A percentile compares a stretch with the other conserved stretches of the same genome.
Evolutionary conservation across 352 stramenopile species (phyloP).

Genomic region (Globisporangium okanoganense): DNA sequence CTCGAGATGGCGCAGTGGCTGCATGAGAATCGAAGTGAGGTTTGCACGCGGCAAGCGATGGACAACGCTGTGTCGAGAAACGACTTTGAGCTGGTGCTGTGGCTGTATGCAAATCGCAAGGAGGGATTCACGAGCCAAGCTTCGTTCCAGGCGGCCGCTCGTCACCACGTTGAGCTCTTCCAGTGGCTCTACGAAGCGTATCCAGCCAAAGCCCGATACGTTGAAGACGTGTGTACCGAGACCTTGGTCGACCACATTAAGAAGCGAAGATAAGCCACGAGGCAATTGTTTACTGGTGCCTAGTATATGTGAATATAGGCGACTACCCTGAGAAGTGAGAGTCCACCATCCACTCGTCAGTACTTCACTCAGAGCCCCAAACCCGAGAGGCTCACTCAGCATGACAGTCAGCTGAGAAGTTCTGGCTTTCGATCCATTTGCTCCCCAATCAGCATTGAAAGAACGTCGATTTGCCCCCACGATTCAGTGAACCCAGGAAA

Average conservation of each 20-base stretch:
- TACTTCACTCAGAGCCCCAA: too few relatives aligned
- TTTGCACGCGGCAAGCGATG: neutral
- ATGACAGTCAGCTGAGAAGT: too few relatives aligned
- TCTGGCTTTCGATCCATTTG: too few relatives aligned
- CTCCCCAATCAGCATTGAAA: too few relatives aligned
- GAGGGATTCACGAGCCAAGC: neutral
- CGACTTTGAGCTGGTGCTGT: neutral
- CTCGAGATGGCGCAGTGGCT: neutral
- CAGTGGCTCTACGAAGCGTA: neutral
- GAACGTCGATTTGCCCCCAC: too few relatives aligned
- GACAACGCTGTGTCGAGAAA: neutral
- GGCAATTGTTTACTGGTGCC: too few relatives aligned
- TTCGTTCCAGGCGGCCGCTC: neutral
- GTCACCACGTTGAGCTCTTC: neutral
- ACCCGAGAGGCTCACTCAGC: too few relatives aligned
- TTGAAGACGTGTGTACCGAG: neutral
- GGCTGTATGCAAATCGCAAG: neutral
- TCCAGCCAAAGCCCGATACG: neutral
- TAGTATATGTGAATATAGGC: too few relatives aligned
- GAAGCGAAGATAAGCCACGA: too few relatives aligned
- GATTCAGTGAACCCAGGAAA: too few relatives aligned
- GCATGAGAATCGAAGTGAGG: neutral
- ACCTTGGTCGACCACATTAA: neutral
- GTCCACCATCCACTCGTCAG: too few relatives aligned
- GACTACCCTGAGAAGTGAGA: too few relatives aligned